Base-by-base conservation (phyloP, 768 basidiomycete genomes). In the Suillus plorans region DNA sequence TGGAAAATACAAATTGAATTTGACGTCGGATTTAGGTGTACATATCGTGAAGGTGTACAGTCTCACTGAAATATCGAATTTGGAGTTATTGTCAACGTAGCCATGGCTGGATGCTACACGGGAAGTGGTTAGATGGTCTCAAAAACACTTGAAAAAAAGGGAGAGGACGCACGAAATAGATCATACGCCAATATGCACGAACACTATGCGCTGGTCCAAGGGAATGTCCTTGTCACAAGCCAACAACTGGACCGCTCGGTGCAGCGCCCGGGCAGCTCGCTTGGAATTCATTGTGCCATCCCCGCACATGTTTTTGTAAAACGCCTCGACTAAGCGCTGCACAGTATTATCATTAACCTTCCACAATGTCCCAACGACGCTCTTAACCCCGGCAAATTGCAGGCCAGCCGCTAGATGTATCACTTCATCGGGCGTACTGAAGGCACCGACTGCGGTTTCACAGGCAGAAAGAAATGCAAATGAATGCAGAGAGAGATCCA, bases 291-390 rank as follows among this genome's bases (percentile, higher is more conserved):
- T 63, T 18, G 8, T 36, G 28, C 34, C 62, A 18, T 34, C 36
- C 6, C 31, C 22, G 2, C 42, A 57, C n/a, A 66, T 14, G 20
- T 56, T 22, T 16, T 52, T 5, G 41, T 66, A 66, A 50, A 66
- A 66, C 3, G 18, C 59, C 34, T 34, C 16, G 18, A 53, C 47
- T 4, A 66, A 28, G 18, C 2, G 36, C 5, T 10, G 28, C 44
- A 50, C 62, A 16, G 58, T 45, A 7, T 34, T 18, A 39, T 66
- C 62, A 3, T 34, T n/a, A 9, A 66, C 65, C 2, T 52, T 59
- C 72, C 72, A 73, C 58, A 72, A 56, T 28, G 72, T 71, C 50
- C 64, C 72, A 18, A 73, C 18, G 5, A 71, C 72, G 47, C 70
- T 69, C 44, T 60, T 64, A 20, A 62, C 69, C 4, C 72, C 70